Conservation (phyloP, 1,284 basidiomycete genomes). For the Gomphus sp. region DNA sequence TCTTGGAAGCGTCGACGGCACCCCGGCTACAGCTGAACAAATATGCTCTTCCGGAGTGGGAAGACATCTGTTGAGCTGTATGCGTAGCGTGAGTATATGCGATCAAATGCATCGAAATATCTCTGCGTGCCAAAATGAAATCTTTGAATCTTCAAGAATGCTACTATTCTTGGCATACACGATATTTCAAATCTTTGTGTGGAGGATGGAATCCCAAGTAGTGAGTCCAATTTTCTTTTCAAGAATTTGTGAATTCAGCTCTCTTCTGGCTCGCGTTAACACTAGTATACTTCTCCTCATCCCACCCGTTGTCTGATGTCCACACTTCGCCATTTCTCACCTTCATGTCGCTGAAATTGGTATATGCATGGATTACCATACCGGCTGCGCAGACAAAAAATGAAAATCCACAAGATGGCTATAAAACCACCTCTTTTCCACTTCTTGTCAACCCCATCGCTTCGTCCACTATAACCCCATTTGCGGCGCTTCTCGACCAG, state of each 20-base stretch:
- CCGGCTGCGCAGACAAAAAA: slow-evolving; percentile 5
- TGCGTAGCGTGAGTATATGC: slow-evolving; percentile 35
- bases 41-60: slow-evolving; percentile 42
- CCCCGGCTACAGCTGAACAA: slow-evolving; percentile 26
- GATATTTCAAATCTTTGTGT: slow-evolving; percentile 41
- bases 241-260: slow-evolving; percentile 6
- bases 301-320: slow-evolving; percentile 26
- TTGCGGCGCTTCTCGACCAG: slow-evolving; percentile 40
- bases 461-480: slow-evolving; percentile 38
- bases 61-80: slow-evolving; percentile 37
- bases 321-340: slow-evolving; percentile 12
- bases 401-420: background rate
- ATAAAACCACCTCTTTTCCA: slow-evolving; percentile 10
- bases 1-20: slow-evolving; percentile 41
- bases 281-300: slow-evolving; percentile 38
- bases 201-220: slow-evolving; percentile 33
- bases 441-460: slow-evolving; percentile 36
- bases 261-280: background rate
- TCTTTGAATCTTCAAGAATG: slow-evolving; percentile 36
- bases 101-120: background rate
- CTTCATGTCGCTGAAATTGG: slow-evolving; percentile 40
- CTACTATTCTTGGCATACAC: slow-evolving; percentile 43
- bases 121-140: background rate
- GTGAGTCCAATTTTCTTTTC: slow-evolving; percentile 21
- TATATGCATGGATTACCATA: slow-evolving; percentile 39